Base-by-base conservation (phyloP, 2,329 filamentous ascomycete genomes). In the Ophiostoma ips region DNA sequence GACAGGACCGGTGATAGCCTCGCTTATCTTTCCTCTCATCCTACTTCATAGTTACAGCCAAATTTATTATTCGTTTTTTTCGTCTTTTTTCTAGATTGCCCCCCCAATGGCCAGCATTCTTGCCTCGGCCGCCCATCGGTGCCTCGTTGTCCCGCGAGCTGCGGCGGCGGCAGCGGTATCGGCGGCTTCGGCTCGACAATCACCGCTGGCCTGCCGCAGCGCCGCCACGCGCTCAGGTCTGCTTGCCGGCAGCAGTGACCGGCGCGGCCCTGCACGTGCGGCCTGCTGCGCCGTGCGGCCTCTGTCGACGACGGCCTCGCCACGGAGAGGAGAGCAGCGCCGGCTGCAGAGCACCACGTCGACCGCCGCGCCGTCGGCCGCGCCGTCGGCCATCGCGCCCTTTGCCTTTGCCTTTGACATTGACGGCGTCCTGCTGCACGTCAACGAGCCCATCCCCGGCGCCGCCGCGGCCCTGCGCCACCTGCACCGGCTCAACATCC, bases 401-500 rank as follows among this genome's bases (percentile, higher is more conserved):
- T 68, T 69, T 56, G 67, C 65, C 0, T 70, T 70, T 58, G 66
- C 65, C 1, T 65, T 65, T 56, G 67, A 69, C 58, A 94, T 98
- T 62, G 92, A 98, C 64, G 92, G 92, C 50, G 92, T 98, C n/a
- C 77, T 98, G 18, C 75, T 96, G 31, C 87, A 89, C 60, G 84
- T 84, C 53, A 79, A 84, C 4, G 77, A 81, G 55, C 81, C 86
- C 3, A 81, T 96, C 44, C 83, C 87, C 1, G 83, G 85, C 31
- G 90, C 92, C 1, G 71, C 78, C 1, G 74, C 85, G 60, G 76
- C 88, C 13, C 75, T 98, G 18, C 69, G 71, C 30, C 83, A 80
- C 59, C 79, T 96, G 18, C 79, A 88, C 58, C 67, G 74, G 44
- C 75, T 88, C 60, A 72, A 77, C 44, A 87, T 95, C 43, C 89